Conservation (phyloP, 495 filamentous ascomycete species). For the Penicillium simplicissimum region DNA sequence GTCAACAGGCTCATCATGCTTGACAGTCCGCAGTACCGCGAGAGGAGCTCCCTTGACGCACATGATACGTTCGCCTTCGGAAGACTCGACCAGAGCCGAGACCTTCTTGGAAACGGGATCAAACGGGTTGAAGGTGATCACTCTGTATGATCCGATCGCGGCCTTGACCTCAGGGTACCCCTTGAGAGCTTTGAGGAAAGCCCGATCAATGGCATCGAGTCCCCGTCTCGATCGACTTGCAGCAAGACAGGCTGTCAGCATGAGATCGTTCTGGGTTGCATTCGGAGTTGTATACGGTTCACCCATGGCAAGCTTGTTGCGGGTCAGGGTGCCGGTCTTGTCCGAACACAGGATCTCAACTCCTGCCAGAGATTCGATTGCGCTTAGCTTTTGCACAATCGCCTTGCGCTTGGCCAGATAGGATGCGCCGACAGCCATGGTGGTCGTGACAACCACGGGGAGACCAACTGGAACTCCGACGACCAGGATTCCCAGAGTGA, state of each 20-base stretch:
- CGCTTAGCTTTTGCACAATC: conserved; percentile 90
- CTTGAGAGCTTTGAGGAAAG: conserved; percentile 81
- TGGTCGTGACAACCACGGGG: conserved; percentile 91
- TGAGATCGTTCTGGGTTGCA: conserved; percentile 78
- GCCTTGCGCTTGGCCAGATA: conserved; percentile 89
- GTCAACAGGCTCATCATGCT: conserved; percentile 74
- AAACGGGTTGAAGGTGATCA: conserved; percentile 82
- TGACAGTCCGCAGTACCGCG: conserved; percentile 78
- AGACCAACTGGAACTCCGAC: conserved; percentile 95
- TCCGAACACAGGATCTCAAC: conserved; percentile 95
- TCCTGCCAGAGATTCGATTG: conserved; percentile 91
- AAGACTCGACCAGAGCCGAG: conserved; percentile 76
- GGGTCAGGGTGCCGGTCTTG: conserved; percentile 85
- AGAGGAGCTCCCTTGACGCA: conserved; percentile 92
- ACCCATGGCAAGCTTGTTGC: conserved; percentile 84
- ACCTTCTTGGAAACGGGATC: conserved; percentile 96
- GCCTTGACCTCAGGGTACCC: conserved; percentile 77
- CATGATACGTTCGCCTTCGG: conserved; percentile 74
- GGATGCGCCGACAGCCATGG: conserved; percentile 92
- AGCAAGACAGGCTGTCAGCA: conserved; percentile 88
- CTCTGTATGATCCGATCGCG: conserved; percentile 72
- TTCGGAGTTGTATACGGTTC: conserved; percentile 82
- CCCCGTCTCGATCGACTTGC: conserved; percentile 93
- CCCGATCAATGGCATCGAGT: conserved; percentile 93
- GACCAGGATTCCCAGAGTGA: conserved; percentile 82